Conservation (phyloP, 139 green algal genomes). For the Zygnema cylindricum region DNA sequence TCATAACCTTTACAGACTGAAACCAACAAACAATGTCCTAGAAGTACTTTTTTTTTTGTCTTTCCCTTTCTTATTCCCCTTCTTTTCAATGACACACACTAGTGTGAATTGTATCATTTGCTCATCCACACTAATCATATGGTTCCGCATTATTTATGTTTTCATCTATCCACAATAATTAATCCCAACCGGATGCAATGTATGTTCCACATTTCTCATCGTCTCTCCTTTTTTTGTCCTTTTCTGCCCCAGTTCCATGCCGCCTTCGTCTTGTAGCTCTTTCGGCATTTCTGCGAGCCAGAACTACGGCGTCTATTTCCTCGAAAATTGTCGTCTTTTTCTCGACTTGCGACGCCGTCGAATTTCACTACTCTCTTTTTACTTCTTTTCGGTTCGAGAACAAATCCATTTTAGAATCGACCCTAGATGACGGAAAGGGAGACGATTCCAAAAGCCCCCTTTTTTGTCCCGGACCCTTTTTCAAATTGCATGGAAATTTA, state of each 20-base stretch:
- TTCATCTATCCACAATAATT: no score
- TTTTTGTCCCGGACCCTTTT: slow-evolving; percentile 62
- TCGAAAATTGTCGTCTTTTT: slow-evolving; percentile 85
- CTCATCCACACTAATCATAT: no score
- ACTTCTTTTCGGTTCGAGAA: neutral
- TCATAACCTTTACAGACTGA: no score
- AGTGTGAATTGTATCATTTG: no score
- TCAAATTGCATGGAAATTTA: slow-evolving; percentile 94
- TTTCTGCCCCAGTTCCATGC: slow-evolving; percentile 66
- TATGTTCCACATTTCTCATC: no score
- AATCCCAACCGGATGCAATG: no score
- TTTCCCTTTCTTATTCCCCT: no score
- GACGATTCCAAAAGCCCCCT: neutral
- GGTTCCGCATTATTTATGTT: no score
- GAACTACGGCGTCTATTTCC: neutral
- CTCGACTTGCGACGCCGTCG: slow-evolving; percentile 86
- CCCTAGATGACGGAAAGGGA: slow-evolving; percentile 15
- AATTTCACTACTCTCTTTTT: slow-evolving; percentile 69
- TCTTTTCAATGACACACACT: no score
- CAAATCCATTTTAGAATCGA: neutral
- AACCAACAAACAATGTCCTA: no score
- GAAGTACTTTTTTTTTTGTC: no score
- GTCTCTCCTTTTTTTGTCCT: slow-evolving; percentile 25
- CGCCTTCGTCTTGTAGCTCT: slow-evolving; percentile 84
- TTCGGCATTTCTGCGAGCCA: slow-evolving; percentile 47